Conservation (phyloP, 352 stramenopile genomes). For the Pythium sp. region DNA sequence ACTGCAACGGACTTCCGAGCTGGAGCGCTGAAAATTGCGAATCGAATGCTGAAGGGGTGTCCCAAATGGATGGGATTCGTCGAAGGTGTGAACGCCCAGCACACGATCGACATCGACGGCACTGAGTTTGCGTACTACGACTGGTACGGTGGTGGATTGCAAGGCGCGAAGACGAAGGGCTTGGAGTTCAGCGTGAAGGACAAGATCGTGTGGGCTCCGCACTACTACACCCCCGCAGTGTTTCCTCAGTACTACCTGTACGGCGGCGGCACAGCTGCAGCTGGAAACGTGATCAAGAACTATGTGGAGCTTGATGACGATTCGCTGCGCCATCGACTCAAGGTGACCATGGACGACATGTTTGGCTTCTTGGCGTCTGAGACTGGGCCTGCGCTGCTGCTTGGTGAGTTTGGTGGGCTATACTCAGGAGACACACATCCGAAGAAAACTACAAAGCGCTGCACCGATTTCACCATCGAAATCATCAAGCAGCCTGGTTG, state of each 20-base stretch:
- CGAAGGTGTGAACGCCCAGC: constrained; percentile 32
- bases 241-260: constrained; percentile 34
- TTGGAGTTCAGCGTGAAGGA: constrained; percentile 23
- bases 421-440: constrained; percentile 31
- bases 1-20: constrained; percentile 26
- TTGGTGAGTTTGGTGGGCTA: constrained; percentile 36
- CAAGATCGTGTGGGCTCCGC: constrained; percentile 36
- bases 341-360: constrained; percentile 36
- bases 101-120: constrained; percentile 26
- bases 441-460: constrained; percentile 29
- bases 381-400: constrained; percentile 24
- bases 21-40: constrained; percentile 25
- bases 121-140: constrained; percentile 30
- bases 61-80: constrained; percentile 40
- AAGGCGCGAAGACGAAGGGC: constrained; percentile 23
- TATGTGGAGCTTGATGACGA: constrained; percentile 33
- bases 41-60: constrained; percentile 35
- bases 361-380: constrained; percentile 33
- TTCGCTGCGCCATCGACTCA: constrained; percentile 21
- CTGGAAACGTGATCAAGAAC: constrained; percentile 12
- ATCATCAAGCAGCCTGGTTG: constrained; percentile 30
- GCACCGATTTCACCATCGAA: constrained; percentile 31
- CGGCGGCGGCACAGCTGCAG: constrained; percentile 16
- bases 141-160: constrained; percentile 38
- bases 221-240: constrained; percentile 37